A percentile compares a stretch with the other conserved stretches of the same genome.
These are phyloP conservation scores for Botrytis deweyae DNA, from an alignment of 2,329 filamentous ascomycete genomes.

Conservation along the genomic window DNA sequence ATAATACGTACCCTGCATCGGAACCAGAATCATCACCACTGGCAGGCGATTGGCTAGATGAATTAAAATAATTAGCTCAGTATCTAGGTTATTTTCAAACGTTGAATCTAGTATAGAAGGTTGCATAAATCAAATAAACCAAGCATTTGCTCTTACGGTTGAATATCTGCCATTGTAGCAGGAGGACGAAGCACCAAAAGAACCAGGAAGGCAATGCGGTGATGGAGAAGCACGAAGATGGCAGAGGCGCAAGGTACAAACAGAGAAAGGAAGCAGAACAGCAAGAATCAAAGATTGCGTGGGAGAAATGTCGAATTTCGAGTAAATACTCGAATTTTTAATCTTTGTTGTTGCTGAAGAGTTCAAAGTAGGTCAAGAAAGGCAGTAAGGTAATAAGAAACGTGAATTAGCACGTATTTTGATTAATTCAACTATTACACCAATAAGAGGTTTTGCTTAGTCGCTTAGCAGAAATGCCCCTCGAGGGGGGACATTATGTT, in stretches of 20 bases:
- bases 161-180: slow-evolving; percentile 5
- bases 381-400: not conserved
- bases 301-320: not conserved
- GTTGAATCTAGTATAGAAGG: not conserved
- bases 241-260: not conserved
- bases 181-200: not conserved
- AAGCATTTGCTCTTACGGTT: not conserved
- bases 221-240: no score
- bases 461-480: not conserved
- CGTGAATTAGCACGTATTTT: not conserved
- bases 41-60: not conserved
- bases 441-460: not conserved
- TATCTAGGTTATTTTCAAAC: not conserved
- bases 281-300: not conserved
- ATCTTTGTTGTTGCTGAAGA: slow-evolving; percentile 8
- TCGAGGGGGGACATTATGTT: not conserved
- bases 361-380: not conserved
- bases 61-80: not conserved
- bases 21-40: not conserved
- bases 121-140: not conserved
- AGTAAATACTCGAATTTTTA: not conserved
- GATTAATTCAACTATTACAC: not conserved
- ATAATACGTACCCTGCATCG: not conserved
- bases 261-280: not conserved
- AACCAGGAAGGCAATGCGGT: not conserved